These are phyloP conservation scores for Colletotrichum euphorbiae DNA, from an alignment of 2,329 filamentous ascomycete species.

Conservation along the genomic window DNA sequence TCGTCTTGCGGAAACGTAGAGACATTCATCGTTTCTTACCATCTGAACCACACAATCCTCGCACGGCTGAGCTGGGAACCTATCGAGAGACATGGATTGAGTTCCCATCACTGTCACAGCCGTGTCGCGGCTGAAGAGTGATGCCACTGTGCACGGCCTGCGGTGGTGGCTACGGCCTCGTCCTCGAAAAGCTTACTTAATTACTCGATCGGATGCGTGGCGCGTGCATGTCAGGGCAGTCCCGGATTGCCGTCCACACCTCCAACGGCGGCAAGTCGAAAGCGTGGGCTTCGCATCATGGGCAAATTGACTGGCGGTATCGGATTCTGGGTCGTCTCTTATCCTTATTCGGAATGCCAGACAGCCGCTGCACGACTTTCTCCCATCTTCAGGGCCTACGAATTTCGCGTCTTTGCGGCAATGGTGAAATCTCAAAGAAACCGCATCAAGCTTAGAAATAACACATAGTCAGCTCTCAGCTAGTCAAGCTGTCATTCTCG, in stretches of 20 bases:
- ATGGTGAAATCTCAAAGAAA: background rate
- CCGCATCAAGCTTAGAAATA: background rate
- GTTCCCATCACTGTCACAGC: slow-evolving; percentile 36
- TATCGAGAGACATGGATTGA: slow-evolving; percentile 15
- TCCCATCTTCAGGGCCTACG: slow-evolving; percentile 3
- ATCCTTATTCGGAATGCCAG: slow-evolving; percentile 9
- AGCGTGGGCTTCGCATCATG: background rate
- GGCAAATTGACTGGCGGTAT: slow-evolving; percentile 21
- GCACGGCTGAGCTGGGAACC: background rate
- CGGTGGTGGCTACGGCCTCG: background rate
- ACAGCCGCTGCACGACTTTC: slow-evolving; percentile 6
- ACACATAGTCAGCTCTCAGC: too few species aligned
- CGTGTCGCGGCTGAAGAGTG: slow-evolving; percentile 32
- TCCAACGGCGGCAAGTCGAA: background rate
- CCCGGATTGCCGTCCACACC: background rate
- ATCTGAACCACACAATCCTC: background rate
- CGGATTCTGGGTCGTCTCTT: slow-evolving; percentile 10
- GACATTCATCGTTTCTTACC: background rate
- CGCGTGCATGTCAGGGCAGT: background rate
- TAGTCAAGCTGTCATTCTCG: background rate
- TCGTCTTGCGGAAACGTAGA: slow-evolving; percentile 19
- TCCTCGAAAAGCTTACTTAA: slow-evolving; percentile 5
- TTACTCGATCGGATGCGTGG: background rate
- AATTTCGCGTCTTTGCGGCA: background rate
- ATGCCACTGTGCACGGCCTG: slow-evolving; percentile 19